Conservation (phyloP, 306 rosid genomes). For the Datisca glomerata region DNA sequence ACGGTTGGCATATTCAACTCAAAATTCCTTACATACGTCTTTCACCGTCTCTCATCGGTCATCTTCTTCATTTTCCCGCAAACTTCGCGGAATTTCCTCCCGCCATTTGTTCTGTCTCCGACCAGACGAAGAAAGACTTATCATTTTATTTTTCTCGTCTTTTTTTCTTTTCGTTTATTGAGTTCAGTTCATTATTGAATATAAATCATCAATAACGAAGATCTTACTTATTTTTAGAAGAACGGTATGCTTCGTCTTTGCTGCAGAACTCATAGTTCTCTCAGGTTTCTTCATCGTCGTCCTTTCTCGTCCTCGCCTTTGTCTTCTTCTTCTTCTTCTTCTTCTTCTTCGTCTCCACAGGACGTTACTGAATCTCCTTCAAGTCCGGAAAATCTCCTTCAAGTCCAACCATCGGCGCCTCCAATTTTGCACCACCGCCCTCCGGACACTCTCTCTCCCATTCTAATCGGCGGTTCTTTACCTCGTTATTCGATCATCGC, state of each 20-base stretch:
- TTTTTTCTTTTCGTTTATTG: not conserved
- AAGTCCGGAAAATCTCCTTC: constrained; percentile 20
- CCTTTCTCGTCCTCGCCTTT: constrained; percentile 13
- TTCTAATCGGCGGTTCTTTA: constrained; percentile 7
- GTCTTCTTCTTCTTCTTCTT: constrained; percentile 18
- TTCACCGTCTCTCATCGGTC: too few species aligned
- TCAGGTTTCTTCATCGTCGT: constrained; percentile 28
- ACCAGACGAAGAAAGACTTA: too few species aligned
- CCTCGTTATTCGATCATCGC: constrained; percentile 30
- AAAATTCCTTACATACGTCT: constrained; percentile 5
- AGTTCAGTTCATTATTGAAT: too few species aligned
- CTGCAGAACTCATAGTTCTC: constrained; percentile 29
- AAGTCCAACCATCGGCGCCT: constrained; percentile 18
- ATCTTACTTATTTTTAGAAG: too few species aligned
- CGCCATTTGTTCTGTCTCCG: constrained; percentile 16
- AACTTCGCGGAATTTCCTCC: constrained; percentile 16
- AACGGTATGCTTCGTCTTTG: constrained; percentile 44
- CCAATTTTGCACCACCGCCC: constrained; percentile 11
- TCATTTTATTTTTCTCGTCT: not conserved
- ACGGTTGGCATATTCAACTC: constrained; percentile 7
- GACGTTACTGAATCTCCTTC: constrained; percentile 9
- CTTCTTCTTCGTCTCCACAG: constrained; percentile 14
- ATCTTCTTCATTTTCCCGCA: too few species aligned
- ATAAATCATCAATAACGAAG: too few species aligned
- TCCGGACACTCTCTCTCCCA: constrained; percentile 8